These are phyloP conservation scores for Diaporthe destruens DNA, from an alignment of 2,329 filamentous ascomycete genomes.

Conservation along the genomic window DNA sequence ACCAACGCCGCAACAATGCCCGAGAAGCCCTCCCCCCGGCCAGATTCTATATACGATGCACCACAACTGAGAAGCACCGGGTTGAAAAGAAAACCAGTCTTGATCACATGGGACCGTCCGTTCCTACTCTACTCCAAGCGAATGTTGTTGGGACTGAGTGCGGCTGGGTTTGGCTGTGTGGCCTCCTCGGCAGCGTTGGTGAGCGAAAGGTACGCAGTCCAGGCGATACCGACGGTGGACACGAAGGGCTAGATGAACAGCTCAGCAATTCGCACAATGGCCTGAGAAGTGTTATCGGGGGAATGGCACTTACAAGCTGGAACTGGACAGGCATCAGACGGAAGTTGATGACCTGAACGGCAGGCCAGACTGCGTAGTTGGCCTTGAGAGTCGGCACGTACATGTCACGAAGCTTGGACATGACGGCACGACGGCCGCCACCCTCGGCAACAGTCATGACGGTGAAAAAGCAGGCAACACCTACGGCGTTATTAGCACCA, in stretches of 20 bases:
- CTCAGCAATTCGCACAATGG: slow-evolving; percentile 29
- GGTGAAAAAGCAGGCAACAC: slow-evolving; percentile 90
- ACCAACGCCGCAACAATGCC: slow-evolving; percentile 37
- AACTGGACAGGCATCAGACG: slow-evolving; percentile 94
- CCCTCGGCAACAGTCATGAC: slow-evolving; percentile 97
- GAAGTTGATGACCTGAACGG: slow-evolving; percentile 97
- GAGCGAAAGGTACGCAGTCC: slow-evolving; percentile 96
- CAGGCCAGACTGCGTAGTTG: slow-evolving; percentile 95
- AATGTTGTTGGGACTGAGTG: slow-evolving; percentile 52
- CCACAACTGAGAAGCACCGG: background rate
- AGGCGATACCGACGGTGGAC: slow-evolving; percentile 94
- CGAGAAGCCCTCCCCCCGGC: slow-evolving; percentile 12
- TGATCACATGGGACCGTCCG: background rate
- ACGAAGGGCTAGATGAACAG: slow-evolving; percentile 82
- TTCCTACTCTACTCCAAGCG: slow-evolving; percentile 50
- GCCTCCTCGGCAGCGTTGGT: slow-evolving; percentile 87
- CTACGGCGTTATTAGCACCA: slow-evolving; percentile 45
- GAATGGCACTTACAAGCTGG: slow-evolving; percentile 80
- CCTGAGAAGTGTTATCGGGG: background rate
- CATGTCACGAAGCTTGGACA: slow-evolving; percentile 90
- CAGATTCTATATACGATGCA: slow-evolving; percentile 19
- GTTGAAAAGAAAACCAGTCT: background rate
- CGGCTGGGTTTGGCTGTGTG: slow-evolving; percentile 48
- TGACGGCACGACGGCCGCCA: slow-evolving; percentile 82
- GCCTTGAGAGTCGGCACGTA: slow-evolving; percentile 95